These are phyloP conservation scores for Boletellus emodensis DNA, from an alignment of 768 basidiomycete species.

Conservation along the genomic window DNA sequence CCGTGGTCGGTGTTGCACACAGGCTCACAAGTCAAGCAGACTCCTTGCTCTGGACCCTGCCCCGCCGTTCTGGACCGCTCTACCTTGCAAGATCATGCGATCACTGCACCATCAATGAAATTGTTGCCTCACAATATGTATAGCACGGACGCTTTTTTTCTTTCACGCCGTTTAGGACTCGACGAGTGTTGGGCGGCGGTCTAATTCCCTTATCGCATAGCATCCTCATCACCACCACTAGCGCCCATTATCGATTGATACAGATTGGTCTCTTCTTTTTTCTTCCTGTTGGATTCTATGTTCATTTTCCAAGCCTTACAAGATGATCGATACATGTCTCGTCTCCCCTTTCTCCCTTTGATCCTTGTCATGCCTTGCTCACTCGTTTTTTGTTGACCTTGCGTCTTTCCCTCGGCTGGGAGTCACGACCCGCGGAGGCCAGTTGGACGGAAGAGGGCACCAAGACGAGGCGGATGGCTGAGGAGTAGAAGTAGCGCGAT, in stretches of 20 bases:
- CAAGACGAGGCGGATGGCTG: constrained; percentile 28
- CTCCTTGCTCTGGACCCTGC: constrained; percentile 7
- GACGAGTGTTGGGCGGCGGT: constrained; percentile 26
- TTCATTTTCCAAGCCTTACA: constrained; percentile 18
- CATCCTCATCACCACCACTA: constrained; percentile 20
- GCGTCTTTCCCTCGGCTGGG: constrained; percentile 53
- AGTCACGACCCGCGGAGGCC: constrained; percentile 44
- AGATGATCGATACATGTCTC: constrained; percentile 24
- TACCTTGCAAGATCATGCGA: constrained; percentile 19
- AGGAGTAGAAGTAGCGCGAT: no score
- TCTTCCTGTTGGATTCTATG: constrained; percentile 23
- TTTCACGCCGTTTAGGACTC: constrained; percentile 43
- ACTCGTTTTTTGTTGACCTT: constrained; percentile 59
- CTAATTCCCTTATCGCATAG: constrained; percentile 26
- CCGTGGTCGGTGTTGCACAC: constrained; percentile 3
- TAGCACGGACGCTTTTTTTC: constrained; percentile 76
- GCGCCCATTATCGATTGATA: constrained; percentile 34
- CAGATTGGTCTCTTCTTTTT: constrained; percentile 17
- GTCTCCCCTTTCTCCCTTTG: constrained; percentile 19
- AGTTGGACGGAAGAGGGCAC: constrained; percentile 70
- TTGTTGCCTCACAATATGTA: constrained; percentile 39
- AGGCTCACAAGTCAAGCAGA: constrained; percentile 19
- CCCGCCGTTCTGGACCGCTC: constrained; percentile 16
- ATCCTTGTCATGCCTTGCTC: constrained; percentile 24
- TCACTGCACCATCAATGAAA: constrained; percentile 27